Evolutionary conservation across 176 grass and related monocot genomes (phyloP).

Genomic region (Chloris gayana): DNA sequence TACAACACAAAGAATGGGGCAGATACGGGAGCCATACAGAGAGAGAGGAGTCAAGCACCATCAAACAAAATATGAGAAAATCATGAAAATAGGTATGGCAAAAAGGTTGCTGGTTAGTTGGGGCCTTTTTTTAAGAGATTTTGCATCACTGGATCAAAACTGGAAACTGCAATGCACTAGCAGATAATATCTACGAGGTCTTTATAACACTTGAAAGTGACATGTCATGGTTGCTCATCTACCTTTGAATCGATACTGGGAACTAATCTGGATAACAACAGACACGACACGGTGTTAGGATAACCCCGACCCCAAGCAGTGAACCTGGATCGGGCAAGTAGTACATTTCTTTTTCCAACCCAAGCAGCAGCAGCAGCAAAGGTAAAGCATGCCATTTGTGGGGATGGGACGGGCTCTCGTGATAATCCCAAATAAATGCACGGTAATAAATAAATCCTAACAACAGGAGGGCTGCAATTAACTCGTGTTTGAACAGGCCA

Average conservation of each 20-base stretch:
- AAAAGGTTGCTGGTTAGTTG: constrained; percentile 32
- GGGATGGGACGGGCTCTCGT: not conserved
- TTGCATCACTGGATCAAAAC: constrained; percentile 35
- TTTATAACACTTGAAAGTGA: constrained; percentile 21
- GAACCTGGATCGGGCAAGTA: constrained; percentile 13
- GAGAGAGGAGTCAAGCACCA: not conserved
- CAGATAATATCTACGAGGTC: constrained; percentile 23
- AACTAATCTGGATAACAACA: constrained; percentile 29
- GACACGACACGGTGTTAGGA: not conserved
- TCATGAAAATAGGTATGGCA: not conserved
- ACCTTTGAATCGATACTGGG: constrained; percentile 24
- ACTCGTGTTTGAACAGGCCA: constrained; percentile 27
- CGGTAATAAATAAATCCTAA: constrained; percentile 6
- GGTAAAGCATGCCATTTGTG: constrained; percentile 26
- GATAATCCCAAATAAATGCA: constrained; percentile 31
- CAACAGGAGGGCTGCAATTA: constrained; percentile 12
- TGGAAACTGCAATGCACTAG: constrained; percentile 33
- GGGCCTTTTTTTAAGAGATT: constrained; percentile 18
- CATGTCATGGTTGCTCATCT: constrained; percentile 29
- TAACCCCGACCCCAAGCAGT: constrained; percentile 30
- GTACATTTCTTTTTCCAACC: constrained; percentile 13
- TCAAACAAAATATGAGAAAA: not conserved
- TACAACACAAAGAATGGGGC: constrained; percentile 22
- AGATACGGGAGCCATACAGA: not conserved
- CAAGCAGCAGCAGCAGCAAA: constrained; percentile 29